Percentiles rank a stretch among this genome's conserved stretches.
phyloP scores from a whole-genome alignment of 2,329 filamentous ascomycete species.

The Claviceps maximensis region DNA sequence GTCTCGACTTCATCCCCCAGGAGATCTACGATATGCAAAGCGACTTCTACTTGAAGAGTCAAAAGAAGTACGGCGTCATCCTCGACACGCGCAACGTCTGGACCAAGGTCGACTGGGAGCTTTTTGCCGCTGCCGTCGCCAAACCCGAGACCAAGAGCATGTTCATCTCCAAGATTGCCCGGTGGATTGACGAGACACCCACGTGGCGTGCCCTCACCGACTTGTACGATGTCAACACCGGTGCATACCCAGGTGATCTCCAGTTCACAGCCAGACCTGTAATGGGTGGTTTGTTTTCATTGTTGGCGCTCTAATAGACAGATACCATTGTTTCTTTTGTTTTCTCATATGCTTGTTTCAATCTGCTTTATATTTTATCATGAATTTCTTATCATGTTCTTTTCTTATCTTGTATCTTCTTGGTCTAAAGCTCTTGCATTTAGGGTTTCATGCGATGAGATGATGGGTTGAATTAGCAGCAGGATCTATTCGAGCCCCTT shows the following conservation, averaged over 20 bases:
- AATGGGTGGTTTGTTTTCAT: constrained; percentile 66
- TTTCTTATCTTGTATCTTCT: neutral
- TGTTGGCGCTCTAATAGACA: constrained; percentile 44
- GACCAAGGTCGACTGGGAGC: constrained; percentile 79
- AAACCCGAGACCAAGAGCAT: constrained; percentile 43
- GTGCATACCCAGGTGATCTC: constrained; percentile 48
- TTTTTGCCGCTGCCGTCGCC: constrained; percentile 69
- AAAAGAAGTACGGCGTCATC: constrained; percentile 66
- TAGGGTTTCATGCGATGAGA: no score
- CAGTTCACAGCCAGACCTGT: constrained; percentile 70
- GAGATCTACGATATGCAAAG: constrained; percentile 67
- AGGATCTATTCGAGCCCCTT: no score
- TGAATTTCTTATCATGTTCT: neutral
- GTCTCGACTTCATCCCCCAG: constrained; percentile 62
- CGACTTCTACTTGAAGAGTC: constrained; percentile 58
- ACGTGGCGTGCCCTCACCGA: constrained; percentile 64
- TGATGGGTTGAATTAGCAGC: no score
- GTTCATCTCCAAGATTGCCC: constrained; percentile 56
- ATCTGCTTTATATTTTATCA: neutral
- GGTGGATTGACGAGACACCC: constrained; percentile 61
- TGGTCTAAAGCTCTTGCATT: neutral
- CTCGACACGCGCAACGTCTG: constrained; percentile 72
- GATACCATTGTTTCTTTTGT: neutral
- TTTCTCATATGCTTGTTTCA: neutral
- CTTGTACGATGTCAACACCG: constrained; percentile 58